Conservation (phyloP, 257 asterid genomes). For the Sherardia arvensis region DNA sequence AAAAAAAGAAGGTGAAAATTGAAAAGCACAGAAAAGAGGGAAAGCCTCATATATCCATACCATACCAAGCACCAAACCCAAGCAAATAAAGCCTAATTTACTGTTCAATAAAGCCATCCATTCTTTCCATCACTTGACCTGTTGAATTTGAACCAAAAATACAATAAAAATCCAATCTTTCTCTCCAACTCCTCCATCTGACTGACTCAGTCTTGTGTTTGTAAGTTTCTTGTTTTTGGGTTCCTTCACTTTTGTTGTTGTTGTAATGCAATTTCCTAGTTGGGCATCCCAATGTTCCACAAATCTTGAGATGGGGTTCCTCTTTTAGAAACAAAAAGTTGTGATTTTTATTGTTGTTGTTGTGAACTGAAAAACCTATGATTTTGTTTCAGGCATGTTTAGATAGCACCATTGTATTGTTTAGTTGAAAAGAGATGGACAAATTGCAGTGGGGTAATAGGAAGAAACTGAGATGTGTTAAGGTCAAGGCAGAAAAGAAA, state of each 20-base stretch:
- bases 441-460: slow-evolving; percentile 37
- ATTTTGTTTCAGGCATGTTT: neutral
- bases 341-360: neutral
- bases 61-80: neutral
- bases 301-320: slow-evolving; percentile 12
- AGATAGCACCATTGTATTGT: neutral
- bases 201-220: neutral
- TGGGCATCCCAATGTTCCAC: neutral
- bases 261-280: slow-evolving; percentile 1
- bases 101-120: neutral
- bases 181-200: neutral
- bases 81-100: neutral
- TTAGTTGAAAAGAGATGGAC: slow-evolving; percentile 17
- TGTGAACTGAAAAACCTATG: neutral
- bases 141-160: neutral
- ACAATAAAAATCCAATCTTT: neutral
- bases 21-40: neutral
- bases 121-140: neutral
- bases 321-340: neutral
- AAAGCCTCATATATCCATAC: neutral
- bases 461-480: slow-evolving; percentile 28
- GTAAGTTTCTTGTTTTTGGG: slow-evolving; percentile 3
- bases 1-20: neutral
- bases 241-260: neutral
- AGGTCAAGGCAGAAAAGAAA: slow-evolving; percentile 22